Percentiles rank a stretch among this genome's conserved stretches.
Evolutionary conservation across 2,329 filamentous ascomycete genomes (phyloP).

Genomic region (Monilinia vaccinii-corymbosi): DNA sequence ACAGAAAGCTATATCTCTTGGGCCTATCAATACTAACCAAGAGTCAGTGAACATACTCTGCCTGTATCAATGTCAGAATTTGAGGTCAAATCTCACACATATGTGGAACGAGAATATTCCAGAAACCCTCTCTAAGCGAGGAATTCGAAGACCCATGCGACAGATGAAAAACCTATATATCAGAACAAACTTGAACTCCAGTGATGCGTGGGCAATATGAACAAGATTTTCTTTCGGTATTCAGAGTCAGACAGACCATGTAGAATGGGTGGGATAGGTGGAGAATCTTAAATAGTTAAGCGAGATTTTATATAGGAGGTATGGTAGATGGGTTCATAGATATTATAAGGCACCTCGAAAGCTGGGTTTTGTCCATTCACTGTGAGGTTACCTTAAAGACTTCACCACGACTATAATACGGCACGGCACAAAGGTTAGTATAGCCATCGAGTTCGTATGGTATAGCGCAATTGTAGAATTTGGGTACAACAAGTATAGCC

Average conservation of each 20-base stretch:
- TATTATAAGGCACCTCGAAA: not conserved
- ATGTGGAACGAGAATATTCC: no score
- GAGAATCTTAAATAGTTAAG: not conserved
- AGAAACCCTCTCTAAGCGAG: no score
- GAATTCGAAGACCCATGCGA: not conserved
- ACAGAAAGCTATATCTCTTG: not conserved
- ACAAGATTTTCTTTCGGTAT: not conserved
- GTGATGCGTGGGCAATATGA: not conserved
- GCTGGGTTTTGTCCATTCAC: not conserved
- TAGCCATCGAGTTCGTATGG: not conserved
- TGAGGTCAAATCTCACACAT: not conserved
- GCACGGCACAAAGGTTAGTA: not conserved
- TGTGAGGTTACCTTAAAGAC: not conserved
- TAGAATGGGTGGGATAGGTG: not conserved
- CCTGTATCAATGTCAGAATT: not conserved
- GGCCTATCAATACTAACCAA: not conserved
- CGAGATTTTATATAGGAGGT: not conserved
- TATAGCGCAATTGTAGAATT: not conserved
- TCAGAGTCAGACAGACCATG: no score
- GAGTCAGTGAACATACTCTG: no score
- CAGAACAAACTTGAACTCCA: not conserved
- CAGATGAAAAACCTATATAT: not conserved
- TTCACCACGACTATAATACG: not conserved
- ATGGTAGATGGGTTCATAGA: not conserved
- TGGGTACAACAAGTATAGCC: not conserved